These are phyloP conservation scores for Phytophthora constricta DNA, from an alignment of 352 stramenopile genomes.

Conservation along the genomic window DNA sequence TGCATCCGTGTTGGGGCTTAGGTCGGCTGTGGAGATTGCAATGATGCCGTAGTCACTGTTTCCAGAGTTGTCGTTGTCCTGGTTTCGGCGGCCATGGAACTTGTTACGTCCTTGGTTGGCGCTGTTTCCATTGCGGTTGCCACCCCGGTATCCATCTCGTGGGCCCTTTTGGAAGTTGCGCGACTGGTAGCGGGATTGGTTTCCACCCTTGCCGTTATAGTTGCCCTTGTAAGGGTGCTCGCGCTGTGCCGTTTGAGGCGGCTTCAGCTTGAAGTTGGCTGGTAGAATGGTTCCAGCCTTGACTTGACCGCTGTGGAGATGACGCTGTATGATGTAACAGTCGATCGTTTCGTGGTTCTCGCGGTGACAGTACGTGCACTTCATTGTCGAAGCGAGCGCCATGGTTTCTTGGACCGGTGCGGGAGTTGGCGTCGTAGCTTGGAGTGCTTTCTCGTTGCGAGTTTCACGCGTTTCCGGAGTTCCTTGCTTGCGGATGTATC, in stretches of 20 bases:
- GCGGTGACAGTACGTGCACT: conserved; percentile 11
- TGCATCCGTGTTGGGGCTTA: background rate
- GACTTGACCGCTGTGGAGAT: conserved; percentile 9
- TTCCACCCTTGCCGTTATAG: background rate
- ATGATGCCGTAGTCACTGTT: conserved; percentile 13
- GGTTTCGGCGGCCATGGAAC: conserved; percentile 3
- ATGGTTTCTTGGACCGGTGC: background rate
- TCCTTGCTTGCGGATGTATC: conserved; percentile 23
- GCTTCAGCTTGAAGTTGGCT: conserved; percentile 20
- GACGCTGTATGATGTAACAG: conserved; percentile 16
- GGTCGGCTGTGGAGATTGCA: conserved; percentile 13
- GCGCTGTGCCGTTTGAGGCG: background rate
- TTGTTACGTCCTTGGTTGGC: conserved; percentile 2
- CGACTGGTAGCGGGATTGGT: background rate
- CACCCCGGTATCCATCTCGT: too few species aligned
- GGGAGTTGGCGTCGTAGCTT: background rate
- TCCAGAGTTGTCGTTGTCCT: background rate
- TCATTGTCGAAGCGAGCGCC: conserved; percentile 2
- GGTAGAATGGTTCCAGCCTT: conserved; percentile 23
- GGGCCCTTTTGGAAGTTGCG: background rate
- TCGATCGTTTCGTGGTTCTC: conserved; percentile 19
- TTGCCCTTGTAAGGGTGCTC: conserved; percentile 9
- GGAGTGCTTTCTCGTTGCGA: conserved; percentile 1
- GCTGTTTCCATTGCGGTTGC: background rate
- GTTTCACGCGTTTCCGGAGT: conserved; percentile 12